Conservation (phyloP, 805 yeast genomes). For the Priceomyces melissophilus region DNA sequence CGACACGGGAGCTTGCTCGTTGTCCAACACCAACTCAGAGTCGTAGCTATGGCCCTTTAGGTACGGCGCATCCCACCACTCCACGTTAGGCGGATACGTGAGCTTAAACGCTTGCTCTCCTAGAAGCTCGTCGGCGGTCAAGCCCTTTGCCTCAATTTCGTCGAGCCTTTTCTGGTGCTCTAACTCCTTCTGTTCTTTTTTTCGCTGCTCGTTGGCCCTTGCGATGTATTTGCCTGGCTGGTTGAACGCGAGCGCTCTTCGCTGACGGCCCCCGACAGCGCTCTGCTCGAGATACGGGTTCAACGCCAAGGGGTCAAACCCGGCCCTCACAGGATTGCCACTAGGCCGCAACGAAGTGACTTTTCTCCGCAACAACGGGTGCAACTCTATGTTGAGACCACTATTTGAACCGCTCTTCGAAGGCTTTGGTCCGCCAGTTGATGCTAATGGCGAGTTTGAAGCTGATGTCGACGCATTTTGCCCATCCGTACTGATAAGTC, state of each 20-base stretch:
- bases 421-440: no score
- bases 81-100: constrained; percentile 57
- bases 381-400: constrained; percentile 33
- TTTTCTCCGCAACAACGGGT: constrained; percentile 33
- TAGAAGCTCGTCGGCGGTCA: constrained; percentile 46
- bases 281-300: constrained; percentile 38
- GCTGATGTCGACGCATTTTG: no score
- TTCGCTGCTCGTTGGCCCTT: constrained; percentile 50
- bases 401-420: no score
- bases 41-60: constrained; percentile 38
- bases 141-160: constrained; percentile 36
- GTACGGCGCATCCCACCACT: constrained; percentile 87
- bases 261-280: constrained; percentile 13
- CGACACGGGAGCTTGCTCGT: constrained; percentile 51
- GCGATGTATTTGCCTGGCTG: constrained; percentile 62
- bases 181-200: constrained; percentile 30
- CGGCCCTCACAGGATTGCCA: constrained; percentile 26
- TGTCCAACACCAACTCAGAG: constrained; percentile 33
- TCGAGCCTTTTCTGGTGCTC: constrained; percentile 14
- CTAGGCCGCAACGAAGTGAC: constrained; percentile 20
- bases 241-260: constrained; percentile 49
- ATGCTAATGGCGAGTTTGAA: no score
- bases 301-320: constrained; percentile 30
- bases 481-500: background rate
- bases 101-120: constrained; percentile 57